Evolutionary conservation across 2,329 filamentous ascomycete species (phyloP).

Genomic region (Lasiodiplodia sp.): DNA sequence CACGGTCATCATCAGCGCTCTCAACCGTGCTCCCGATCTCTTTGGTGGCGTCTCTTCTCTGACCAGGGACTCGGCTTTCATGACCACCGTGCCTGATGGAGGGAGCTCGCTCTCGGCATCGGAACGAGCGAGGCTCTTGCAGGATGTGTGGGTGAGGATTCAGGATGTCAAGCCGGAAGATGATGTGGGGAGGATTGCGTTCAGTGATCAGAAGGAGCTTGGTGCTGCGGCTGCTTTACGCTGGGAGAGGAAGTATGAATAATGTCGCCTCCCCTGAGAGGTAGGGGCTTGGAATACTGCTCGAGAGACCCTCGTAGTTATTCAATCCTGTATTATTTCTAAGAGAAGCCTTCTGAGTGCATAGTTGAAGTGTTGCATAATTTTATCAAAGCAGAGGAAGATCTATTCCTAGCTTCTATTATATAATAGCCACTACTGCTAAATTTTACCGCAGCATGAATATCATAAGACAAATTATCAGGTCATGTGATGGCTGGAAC

Average conservation of each 20-base stretch:
- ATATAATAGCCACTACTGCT: too few relatives aligned
- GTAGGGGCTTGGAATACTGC: too few relatives aligned
- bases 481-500: too few relatives aligned
- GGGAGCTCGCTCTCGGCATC: constrained; percentile 27
- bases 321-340: too few relatives aligned
- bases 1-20: constrained; percentile 18
- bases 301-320: too few relatives aligned
- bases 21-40: constrained; percentile 31
- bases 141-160: constrained; percentile 32
- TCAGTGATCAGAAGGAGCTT: constrained; percentile 15
- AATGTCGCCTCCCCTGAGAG: too few relatives aligned
- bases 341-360: too few relatives aligned
- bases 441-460: too few relatives aligned
- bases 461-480: too few relatives aligned
- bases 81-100: constrained; percentile 24
- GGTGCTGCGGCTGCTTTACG: not conserved
- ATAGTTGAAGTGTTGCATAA: too few relatives aligned
- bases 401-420: too few relatives aligned
- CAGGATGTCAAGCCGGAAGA: constrained; percentile 33
- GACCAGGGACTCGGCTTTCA: constrained; percentile 32
- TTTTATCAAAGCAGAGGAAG: too few relatives aligned
- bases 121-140: constrained; percentile 30
- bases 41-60: constrained; percentile 31
- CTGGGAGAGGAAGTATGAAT: not conserved
- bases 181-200: constrained; percentile 33